Evolutionary conservation across 2,329 filamentous ascomycete genomes (phyloP), one percentile per base, ranked within the genome.

Genomic region (Penicillium paneum): DNA sequence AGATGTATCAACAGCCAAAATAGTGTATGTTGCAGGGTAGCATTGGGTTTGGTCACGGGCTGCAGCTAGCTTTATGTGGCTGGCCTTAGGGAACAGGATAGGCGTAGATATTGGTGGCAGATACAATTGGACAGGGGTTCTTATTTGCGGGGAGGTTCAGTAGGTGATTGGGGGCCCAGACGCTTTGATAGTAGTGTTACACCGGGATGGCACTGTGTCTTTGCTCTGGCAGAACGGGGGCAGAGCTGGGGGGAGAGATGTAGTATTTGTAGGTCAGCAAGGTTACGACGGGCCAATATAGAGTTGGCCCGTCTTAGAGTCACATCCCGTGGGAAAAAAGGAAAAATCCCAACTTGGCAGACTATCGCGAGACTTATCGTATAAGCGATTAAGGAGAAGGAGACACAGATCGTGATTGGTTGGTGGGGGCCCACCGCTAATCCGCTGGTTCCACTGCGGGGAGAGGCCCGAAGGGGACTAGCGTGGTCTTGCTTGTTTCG

Each of bases 161-260:
- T n/a, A 34, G 36, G 15, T n/a, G 17, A 21, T 32, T 24, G 41
- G 28, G 26, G 31, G 24, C 5, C 6, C 4, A n/a, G 17, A 49
- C 58, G 55, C 60, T 60, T 58, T 57, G 59, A 62, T 64, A 59
- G 52, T 34, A 61, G 57, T 56, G 62, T 64, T 62, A 58, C 62
- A 64, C 55, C 28, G 19, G 38, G 44, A 55, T 59, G 57, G 49
- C 24, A 59, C 57, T 48, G 52, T 54, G 7, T 44, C 52, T 38
- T 40, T 52, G 26, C 8, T 24, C 31, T 7, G n/a, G 11, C 15
- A 35, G 11, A 13, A 8, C 26, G 31, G 40, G 42, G 12, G 29
- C 40, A 21, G 24, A 15, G 17, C 28, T n/a, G 47, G 48, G 31
- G 17, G 7, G n/a, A 8, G 32, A n/a, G 29, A 34, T 19, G 51